Conservation (phyloP, 192 early-diverging fungal species). For the Coemansia sp. region DNA sequence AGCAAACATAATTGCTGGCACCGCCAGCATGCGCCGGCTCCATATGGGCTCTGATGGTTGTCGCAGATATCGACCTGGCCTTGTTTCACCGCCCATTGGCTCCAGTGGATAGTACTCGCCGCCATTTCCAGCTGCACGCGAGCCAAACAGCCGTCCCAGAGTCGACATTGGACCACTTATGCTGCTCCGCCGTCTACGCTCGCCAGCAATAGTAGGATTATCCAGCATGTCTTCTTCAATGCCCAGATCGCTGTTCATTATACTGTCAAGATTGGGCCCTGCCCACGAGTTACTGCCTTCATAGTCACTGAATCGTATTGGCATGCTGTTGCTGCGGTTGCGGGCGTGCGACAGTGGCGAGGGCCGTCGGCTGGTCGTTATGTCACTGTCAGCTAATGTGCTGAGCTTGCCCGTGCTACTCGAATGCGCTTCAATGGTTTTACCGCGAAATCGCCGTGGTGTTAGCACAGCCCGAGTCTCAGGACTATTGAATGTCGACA, state of each 20-base stretch:
- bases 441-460: slow-evolving; percentile 7
- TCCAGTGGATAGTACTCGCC: slow-evolving; percentile 8
- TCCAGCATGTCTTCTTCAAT: not conserved
- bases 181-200: not conserved
- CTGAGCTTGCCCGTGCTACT: slow-evolving; percentile 16
- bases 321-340: not conserved
- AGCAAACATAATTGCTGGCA: slow-evolving; percentile 28
- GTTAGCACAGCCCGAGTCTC: slow-evolving; percentile 4
- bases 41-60: slow-evolving; percentile 34
- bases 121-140: not conserved
- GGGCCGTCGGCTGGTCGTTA: not conserved
- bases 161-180: not conserved
- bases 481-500: not conserved
- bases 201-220: not conserved
- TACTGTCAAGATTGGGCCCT: slow-evolving; percentile 9
- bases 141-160: slow-evolving; percentile 5
- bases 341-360: not conserved
- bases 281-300: not conserved
- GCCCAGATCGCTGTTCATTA: slow-evolving; percentile 7
- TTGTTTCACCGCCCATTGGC: not conserved
- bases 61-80: not conserved
- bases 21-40: slow-evolving; percentile 33
- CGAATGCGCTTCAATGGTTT: slow-evolving; percentile 9
- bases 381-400: slow-evolving; percentile 5
- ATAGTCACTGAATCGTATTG: not conserved